These are phyloP conservation scores for Dothistroma pini DNA, from an alignment of 2,329 filamentous ascomycete species.

Conservation along the genomic window DNA sequence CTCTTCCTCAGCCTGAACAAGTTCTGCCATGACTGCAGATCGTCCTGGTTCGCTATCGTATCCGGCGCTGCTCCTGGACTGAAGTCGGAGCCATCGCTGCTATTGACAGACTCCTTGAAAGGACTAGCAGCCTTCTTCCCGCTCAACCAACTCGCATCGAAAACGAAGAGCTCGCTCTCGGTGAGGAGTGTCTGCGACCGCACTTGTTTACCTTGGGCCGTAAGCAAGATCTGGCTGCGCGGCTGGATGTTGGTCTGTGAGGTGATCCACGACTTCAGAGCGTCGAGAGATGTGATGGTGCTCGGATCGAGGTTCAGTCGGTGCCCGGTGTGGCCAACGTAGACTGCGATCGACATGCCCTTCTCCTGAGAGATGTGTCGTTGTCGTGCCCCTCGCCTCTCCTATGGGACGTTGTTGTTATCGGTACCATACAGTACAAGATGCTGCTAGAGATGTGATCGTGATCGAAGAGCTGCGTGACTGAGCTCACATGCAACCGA, in stretches of 20 bases:
- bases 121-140: conserved; percentile 29
- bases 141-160: conserved; percentile 63
- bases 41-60: conserved; percentile 72
- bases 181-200: conserved; percentile 74
- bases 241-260: conserved; percentile 68
- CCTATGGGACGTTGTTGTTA: not conserved
- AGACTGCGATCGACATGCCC: conserved; percentile 34
- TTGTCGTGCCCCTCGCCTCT: conserved; percentile 1
- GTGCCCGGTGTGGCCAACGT: conserved; percentile 90
- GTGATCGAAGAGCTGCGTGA: not conserved
- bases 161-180: conserved; percentile 90
- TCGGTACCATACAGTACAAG: not conserved
- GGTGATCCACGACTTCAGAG: conserved; percentile 76
- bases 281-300: conserved; percentile 75
- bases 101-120: conserved; percentile 41
- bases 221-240: conserved; percentile 83
- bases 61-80: conserved; percentile 67
- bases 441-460: not conserved
- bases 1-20: conserved; percentile 75
- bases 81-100: conserved; percentile 47
- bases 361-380: not conserved
- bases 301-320: conserved; percentile 74
- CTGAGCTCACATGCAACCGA: not conserved
- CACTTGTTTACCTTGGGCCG: conserved; percentile 76
- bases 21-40: conserved; percentile 81